Percentiles rank a stretch among this genome's conserved stretches.
These are phyloP conservation scores for Basidiobolus meristosporus DNA, from an alignment of 371 early-diverging fungal species.

Conservation along the genomic window DNA sequence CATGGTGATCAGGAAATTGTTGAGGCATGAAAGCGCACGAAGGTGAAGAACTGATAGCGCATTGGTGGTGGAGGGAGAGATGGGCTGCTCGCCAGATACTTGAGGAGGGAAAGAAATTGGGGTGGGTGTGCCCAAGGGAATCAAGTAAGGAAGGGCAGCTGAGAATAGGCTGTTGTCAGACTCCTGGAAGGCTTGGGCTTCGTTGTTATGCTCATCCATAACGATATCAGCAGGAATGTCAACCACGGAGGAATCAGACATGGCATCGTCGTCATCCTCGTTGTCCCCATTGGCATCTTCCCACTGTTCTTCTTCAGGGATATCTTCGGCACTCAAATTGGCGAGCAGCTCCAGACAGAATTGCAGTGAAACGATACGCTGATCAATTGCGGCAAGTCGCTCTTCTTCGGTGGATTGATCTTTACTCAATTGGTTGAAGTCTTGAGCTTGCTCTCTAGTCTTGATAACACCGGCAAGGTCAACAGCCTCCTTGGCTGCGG, in stretches of 20 bases:
- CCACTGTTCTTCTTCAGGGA: constrained; percentile 20
- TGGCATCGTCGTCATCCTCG: constrained; percentile 16
- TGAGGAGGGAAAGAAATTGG: constrained; percentile 23
- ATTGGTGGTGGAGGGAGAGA: constrained; percentile 21
- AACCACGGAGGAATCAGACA: constrained; percentile 2
- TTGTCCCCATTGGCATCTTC: constrained; percentile 27
- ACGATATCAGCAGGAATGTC: background rate
- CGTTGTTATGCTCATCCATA: too few relatives aligned
- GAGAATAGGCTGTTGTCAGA: constrained; percentile 8
- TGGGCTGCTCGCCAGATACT: constrained; percentile 6
- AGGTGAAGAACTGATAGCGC: constrained; percentile 30
- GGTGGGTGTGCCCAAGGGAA: constrained; percentile 27
- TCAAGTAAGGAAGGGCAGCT: constrained; percentile 23
- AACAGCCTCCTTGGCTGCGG: constrained; percentile 8
- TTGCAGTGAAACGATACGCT: constrained; percentile 26
- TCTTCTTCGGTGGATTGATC: constrained; percentile 21
- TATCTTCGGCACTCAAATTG: constrained; percentile 51
- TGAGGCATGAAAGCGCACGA: constrained; percentile 51
- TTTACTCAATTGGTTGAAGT: too few relatives aligned
- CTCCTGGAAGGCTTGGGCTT: too few relatives aligned
- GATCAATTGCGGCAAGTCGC: constrained; percentile 20
- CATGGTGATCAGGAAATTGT: constrained; percentile 53
- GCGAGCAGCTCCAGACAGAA: constrained; percentile 54
- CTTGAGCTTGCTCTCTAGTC: constrained; percentile 3
- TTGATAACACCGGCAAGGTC: constrained; percentile 20